Evolutionary conservation across 2,329 filamentous ascomycete genomes (phyloP).

Genomic region (Claviceps arundinis): DNA sequence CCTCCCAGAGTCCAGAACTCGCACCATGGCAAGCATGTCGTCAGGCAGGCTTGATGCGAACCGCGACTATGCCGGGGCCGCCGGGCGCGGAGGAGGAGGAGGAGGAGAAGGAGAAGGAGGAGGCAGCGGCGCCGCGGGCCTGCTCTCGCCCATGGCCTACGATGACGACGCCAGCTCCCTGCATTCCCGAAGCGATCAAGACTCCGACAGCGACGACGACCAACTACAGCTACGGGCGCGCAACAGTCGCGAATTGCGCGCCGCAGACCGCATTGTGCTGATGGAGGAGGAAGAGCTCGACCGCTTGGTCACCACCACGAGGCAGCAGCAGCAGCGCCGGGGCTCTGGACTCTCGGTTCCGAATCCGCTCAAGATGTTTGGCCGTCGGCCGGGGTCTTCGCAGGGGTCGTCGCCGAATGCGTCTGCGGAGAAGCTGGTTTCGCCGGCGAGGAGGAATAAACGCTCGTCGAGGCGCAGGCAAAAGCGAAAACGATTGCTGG

Average conservation of each 20-base stretch:
- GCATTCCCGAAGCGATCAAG: conserved; percentile 55
- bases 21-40: conserved; percentile 7
- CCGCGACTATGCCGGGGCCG: conserved; percentile 7
- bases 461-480: conserved; percentile 37
- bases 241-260: conserved; percentile 55
- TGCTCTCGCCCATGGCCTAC: conserved; percentile 51
- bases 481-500: conserved; percentile 39
- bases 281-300: conserved; percentile 65
- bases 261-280: conserved; percentile 56
- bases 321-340: conserved; percentile 34
- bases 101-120: no score
- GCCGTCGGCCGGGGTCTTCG: conserved; percentile 22
- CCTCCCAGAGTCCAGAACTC: neutral
- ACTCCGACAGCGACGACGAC: conserved; percentile 66
- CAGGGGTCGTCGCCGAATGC: conserved; percentile 23
- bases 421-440: conserved; percentile 34
- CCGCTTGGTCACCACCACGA: conserved; percentile 40
- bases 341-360: conserved; percentile 36
- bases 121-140: conserved; percentile 22
- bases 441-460: conserved; percentile 32
- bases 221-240: conserved; percentile 51
- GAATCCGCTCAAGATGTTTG: conserved; percentile 34
- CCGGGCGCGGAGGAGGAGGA: conserved; percentile 9
- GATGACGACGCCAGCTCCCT: conserved; percentile 58
- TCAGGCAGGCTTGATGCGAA: conserved; percentile 11